These are phyloP conservation scores for Gentiana dahurica DNA, from an alignment of 257 asterid genomes.

Conservation along the genomic window DNA sequence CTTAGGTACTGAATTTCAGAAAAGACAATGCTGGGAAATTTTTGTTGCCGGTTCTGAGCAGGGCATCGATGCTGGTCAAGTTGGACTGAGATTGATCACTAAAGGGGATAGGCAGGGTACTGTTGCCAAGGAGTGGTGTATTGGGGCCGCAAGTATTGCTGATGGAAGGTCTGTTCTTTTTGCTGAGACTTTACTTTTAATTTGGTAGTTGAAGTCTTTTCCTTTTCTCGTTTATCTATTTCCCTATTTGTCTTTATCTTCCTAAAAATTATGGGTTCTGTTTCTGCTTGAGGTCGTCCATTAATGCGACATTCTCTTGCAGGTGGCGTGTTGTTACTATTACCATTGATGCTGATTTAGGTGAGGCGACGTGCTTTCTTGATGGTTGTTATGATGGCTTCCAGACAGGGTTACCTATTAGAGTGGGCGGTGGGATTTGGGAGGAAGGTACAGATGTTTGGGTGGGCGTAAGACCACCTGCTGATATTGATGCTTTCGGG, in stretches of 20 bases:
- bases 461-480: constrained; percentile 91
- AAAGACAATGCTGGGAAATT: constrained; percentile 83
- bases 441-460: constrained; percentile 86
- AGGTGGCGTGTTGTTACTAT: constrained; percentile 95
- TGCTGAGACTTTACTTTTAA: constrained; percentile 6
- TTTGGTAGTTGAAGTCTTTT: background rate
- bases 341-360: constrained; percentile 85
- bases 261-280: background rate
- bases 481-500: constrained; percentile 93
- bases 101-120: constrained; percentile 90
- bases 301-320: constrained; percentile 16
- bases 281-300: constrained; percentile 3
- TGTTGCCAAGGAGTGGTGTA: constrained; percentile 91
- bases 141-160: constrained; percentile 84
- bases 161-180: constrained; percentile 71
- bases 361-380: constrained; percentile 91
- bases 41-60: constrained; percentile 99
- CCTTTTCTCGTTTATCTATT: background rate
- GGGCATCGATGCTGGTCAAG: constrained; percentile 99
- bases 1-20: constrained; percentile 87
- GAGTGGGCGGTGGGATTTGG: constrained; percentile 69
- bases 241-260: background rate
- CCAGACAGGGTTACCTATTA: constrained; percentile 80
- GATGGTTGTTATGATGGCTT: constrained; percentile 95
- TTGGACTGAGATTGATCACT: constrained; percentile 78